Evolutionary conservation across 805 yeast genomes (phyloP).

Genomic region (Debaryomyces maramus): DNA sequence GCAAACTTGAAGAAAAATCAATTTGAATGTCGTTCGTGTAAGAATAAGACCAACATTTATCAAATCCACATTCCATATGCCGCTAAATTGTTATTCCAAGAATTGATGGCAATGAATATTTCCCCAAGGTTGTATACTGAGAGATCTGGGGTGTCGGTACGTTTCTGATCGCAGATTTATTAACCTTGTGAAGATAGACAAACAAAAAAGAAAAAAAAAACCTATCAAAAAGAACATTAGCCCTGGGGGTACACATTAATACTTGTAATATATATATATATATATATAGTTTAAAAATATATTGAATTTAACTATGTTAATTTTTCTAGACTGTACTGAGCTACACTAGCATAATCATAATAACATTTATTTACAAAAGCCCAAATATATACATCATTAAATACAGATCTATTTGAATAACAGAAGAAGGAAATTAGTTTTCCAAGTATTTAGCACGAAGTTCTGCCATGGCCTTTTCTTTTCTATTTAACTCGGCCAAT

Average conservation of each 20-base stretch:
- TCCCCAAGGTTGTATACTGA: slow-evolving; percentile 97
- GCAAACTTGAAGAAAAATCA: slow-evolving; percentile 97
- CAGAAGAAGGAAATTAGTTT: neutral
- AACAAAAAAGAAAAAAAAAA: slow-evolving; percentile 1
- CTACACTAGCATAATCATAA: neutral
- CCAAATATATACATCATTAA: neutral
- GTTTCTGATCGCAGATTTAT: slow-evolving; percentile 21
- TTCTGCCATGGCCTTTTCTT: slow-evolving; percentile 31
- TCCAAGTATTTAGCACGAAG: slow-evolving; percentile 37
- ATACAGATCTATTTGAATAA: neutral
- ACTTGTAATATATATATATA: slow-evolving; percentile 10
- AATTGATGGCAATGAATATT: slow-evolving; percentile 98
- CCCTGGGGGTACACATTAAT: slow-evolving; percentile 19
- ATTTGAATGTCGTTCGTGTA: slow-evolving; percentile 97
- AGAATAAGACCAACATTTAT: slow-evolving; percentile 96
- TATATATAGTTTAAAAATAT: neutral
- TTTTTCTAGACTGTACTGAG: no score
- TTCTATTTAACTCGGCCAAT: slow-evolving; percentile 36
- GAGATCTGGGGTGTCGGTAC: slow-evolving; percentile 58
- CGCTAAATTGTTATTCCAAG: slow-evolving; percentile 96
- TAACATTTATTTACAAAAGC: neutral
- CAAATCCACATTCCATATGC: slow-evolving; percentile 99
- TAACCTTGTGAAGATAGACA: slow-evolving; percentile 4
- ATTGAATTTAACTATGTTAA: neutral
- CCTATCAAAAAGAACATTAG: slow-evolving; percentile 1